Evolutionary conservation across 441 rosid genomes (phyloP).

Genomic region (Croton setiger): DNA sequence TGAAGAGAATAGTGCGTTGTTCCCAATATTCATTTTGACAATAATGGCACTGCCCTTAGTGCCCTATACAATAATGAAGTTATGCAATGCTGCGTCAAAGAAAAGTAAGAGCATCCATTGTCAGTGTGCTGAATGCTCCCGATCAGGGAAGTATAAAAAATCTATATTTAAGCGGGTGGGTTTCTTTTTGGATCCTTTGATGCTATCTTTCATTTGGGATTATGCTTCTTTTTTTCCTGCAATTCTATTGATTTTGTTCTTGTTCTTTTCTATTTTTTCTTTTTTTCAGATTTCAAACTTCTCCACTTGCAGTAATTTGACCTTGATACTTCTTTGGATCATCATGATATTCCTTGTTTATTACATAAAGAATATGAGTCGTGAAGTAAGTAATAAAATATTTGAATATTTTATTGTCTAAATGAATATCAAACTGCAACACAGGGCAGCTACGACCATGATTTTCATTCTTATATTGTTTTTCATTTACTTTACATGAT

Average conservation of each 20-base stretch:
- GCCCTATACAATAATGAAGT: constrained; percentile 75
- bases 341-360: constrained; percentile 79
- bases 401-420: neutral
- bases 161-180: constrained; percentile 78
- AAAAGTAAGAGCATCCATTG: constrained; percentile 76
- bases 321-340: constrained; percentile 77
- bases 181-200: constrained; percentile 3
- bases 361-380: constrained; percentile 84
- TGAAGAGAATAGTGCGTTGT: constrained; percentile 82
- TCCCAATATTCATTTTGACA: constrained; percentile 95
- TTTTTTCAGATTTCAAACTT: constrained; percentile 80
- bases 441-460: no score
- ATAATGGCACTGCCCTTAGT: constrained; percentile 92
- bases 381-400: constrained; percentile 56
- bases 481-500: neutral
- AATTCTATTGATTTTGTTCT: constrained; percentile 18
- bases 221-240: neutral
- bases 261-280: neutral
- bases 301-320: constrained; percentile 91
- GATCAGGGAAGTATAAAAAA: constrained; percentile 81
- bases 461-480: no score
- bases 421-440: neutral
- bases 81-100: constrained; percentile 68
- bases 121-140: constrained; percentile 72
- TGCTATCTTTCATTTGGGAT: neutral